Conservation (phyloP, 129 eudicot genomes). For the Saposhnikovia divaricata region DNA sequence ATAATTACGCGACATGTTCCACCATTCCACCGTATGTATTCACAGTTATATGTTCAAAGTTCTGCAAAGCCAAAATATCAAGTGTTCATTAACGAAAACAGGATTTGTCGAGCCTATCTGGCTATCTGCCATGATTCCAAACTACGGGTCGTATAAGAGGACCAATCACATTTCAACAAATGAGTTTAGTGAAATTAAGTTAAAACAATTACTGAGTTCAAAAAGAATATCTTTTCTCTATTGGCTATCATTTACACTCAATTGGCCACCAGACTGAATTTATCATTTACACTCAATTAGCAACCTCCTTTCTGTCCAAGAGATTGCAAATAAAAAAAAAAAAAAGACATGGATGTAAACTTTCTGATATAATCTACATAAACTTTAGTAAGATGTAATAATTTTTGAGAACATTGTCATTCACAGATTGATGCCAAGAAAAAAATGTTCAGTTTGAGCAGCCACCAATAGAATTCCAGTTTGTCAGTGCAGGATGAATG, state of each 20-base stretch:
- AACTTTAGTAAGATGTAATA: neutral
- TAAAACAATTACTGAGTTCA: slow-evolving; percentile 2
- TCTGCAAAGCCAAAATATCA: neutral
- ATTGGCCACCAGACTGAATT: neutral
- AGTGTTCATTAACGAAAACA: neutral
- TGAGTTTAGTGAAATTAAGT: slow-evolving; percentile 3
- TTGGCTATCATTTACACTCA: slow-evolving; percentile 4
- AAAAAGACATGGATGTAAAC: neutral
- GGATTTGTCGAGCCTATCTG: neutral
- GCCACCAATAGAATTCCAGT: neutral
- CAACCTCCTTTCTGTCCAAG: neutral
- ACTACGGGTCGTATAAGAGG: neutral
- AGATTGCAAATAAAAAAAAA: neutral
- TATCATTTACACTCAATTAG: too few species aligned
- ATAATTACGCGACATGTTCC: slow-evolving; percentile 8
- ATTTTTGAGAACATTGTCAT: slow-evolving; percentile 11
- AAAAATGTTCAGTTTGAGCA: neutral
- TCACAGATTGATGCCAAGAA: neutral
- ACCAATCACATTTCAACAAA: slow-evolving; percentile 19
- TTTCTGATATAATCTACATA: neutral
- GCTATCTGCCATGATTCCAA: neutral
- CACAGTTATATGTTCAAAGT: neutral
- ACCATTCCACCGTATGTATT: neutral
- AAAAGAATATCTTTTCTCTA: neutral
- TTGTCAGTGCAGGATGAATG: neutral